These are phyloP conservation scores for Pythium rishiriense DNA, from an alignment of 352 stramenopile species.

Conservation along the genomic window DNA sequence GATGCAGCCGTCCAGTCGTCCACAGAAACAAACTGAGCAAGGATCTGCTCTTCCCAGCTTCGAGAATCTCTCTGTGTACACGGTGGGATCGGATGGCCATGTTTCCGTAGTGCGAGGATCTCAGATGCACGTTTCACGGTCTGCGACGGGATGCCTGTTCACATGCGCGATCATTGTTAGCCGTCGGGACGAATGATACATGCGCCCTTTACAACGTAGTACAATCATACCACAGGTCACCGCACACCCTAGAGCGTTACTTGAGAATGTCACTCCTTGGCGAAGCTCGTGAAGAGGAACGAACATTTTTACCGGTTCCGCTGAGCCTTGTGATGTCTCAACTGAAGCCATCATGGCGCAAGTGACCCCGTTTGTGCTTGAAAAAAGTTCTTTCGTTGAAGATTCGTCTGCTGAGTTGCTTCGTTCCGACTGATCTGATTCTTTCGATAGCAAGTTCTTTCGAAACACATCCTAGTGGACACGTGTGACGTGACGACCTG, in stretches of 20 bases:
- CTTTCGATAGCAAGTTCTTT: constrained; percentile 12
- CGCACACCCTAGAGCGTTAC: constrained; percentile 75
- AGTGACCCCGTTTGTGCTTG: constrained; percentile 24
- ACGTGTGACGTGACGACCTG: neutral
- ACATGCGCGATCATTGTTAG: too few species aligned
- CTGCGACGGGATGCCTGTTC: constrained; percentile 13
- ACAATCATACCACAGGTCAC: constrained; percentile 48
- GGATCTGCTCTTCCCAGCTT: constrained; percentile 23
- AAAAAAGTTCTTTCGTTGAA: neutral
- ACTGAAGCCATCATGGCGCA: constrained; percentile 65
- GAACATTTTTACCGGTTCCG: constrained; percentile 23
- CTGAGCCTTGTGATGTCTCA: constrained; percentile 1
- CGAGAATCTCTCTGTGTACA: neutral
- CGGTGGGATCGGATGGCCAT: constrained; percentile 8
- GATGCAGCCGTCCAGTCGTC: constrained; percentile 19
- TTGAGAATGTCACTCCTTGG: constrained; percentile 58
- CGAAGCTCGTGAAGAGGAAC: constrained; percentile 64
- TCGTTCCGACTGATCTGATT: neutral
- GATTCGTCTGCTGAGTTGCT: neutral
- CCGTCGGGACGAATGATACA: too few species aligned
- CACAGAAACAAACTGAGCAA: constrained; percentile 21
- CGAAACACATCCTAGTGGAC: constrained; percentile 19
- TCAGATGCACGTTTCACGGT: constrained; percentile 28
- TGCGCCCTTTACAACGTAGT: neutral
- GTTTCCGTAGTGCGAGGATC: constrained; percentile 22